Percentiles rank a stretch among this genome's conserved stretches.
These are phyloP conservation scores for Candida patagonica DNA, from an alignment of 805 yeast genomes.

Conservation along the genomic window DNA sequence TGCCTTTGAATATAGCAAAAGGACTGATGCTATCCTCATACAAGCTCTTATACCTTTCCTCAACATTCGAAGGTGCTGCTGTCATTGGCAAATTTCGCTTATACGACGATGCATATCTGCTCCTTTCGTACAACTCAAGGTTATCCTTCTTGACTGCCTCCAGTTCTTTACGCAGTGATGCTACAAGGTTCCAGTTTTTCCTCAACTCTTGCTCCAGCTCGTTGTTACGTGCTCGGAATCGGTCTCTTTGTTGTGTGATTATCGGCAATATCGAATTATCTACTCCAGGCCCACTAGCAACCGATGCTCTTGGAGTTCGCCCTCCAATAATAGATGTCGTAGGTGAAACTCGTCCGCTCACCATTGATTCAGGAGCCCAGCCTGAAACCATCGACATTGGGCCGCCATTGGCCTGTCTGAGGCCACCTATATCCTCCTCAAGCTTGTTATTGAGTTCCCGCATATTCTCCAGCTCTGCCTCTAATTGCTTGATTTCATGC, in stretches of 20 bases:
- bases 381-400: constrained; percentile 27
- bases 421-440: constrained; percentile 61
- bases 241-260: constrained; percentile 88
- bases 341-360: constrained; percentile 32
- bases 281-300: constrained; percentile 3
- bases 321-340: constrained; percentile 28
- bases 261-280: constrained; percentile 62
- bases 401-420: constrained; percentile 35
- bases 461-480: constrained; percentile 34
- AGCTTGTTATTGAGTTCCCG: constrained; percentile 46
- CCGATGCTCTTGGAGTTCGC: constrained; percentile 11
- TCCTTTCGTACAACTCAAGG: constrained; percentile 67
- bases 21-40: constrained; percentile 80
- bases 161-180: constrained; percentile 57
- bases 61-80: constrained; percentile 23
- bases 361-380: constrained; percentile 21
- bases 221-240: constrained; percentile 73
- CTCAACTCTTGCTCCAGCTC: constrained; percentile 79
- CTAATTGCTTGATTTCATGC: constrained; percentile 19
- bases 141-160: constrained; percentile 62
- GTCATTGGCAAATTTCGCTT: constrained; percentile 19
- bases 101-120: constrained; percentile 25
- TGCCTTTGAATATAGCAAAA: constrained; percentile 67
- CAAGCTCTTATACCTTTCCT: constrained; percentile 47
- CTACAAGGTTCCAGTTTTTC: constrained; percentile 42